Evolutionary conservation across 108 stramenopile species (phyloP).

Genomic region (Nitzschia sp.): DNA sequence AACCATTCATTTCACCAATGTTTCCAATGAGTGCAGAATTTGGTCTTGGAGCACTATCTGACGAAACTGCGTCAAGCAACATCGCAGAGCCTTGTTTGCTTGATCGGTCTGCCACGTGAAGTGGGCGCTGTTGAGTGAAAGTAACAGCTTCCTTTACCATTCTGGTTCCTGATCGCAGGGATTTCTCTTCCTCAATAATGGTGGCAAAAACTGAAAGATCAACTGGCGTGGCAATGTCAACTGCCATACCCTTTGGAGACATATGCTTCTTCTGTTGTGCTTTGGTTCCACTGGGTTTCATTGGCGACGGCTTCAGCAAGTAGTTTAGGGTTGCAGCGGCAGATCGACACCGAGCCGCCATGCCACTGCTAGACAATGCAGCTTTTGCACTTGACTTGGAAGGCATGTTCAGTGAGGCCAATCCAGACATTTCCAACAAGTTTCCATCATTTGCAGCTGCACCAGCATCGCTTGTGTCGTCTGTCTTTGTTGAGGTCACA

Average conservation of each 20-base stretch:
- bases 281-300: conserved; percentile 87
- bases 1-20: conserved; percentile 13
- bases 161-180: conserved; percentile 21
- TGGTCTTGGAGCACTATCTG: neutral
- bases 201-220: conserved; percentile 49
- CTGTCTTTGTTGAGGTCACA: conserved; percentile 12
- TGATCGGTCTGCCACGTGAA: conserved; percentile 7
- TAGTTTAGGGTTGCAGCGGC: conserved; percentile 55
- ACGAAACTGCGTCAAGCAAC: conserved; percentile 8
- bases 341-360: conserved; percentile 30
- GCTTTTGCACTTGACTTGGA: conserved; percentile 12
- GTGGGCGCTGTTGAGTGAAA: conserved; percentile 49
- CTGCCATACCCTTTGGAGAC: conserved; percentile 40
- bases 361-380: neutral
- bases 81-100: neutral
- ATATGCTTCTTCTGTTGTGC: conserved; percentile 71
- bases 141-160: conserved; percentile 50
- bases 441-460: conserved; percentile 25
- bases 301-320: conserved; percentile 76
- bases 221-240: conserved; percentile 39
- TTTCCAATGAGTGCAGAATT: neutral
- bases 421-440: conserved; percentile 35
- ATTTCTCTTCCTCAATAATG: conserved; percentile 45
- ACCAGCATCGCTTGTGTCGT: conserved; percentile 26
- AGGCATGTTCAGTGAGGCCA: conserved; percentile 2